Evolutionary conservation across 768 basidiomycete genomes (phyloP).

Genomic region (Termitomyces sp.): DNA sequence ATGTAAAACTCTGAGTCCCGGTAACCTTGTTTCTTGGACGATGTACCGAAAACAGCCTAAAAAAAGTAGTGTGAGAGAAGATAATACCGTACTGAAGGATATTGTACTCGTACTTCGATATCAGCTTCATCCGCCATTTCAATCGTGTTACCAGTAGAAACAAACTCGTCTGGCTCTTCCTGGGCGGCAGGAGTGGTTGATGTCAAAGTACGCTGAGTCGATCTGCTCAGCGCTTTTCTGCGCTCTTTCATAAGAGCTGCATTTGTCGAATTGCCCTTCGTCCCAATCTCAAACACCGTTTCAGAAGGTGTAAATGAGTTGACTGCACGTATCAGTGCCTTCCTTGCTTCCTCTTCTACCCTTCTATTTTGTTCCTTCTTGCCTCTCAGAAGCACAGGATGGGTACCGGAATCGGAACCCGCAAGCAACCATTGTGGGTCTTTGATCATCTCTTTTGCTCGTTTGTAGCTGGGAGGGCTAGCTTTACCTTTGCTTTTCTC

Average conservation of each 20-base stretch:
- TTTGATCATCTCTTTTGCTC: conserved; percentile 85
- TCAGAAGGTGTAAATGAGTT: conserved; percentile 82
- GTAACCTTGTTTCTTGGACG: conserved; percentile 50
- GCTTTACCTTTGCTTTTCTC: conserved; percentile 93
- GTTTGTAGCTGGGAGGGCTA: conserved; percentile 76
- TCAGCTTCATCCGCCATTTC: conserved; percentile 82
- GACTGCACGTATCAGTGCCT: conserved; percentile 68
- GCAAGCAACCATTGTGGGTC: conserved; percentile 68
- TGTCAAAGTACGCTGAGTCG: conserved; percentile 44
- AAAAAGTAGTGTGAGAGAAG: conserved; percentile 4
- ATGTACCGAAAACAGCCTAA: conserved; percentile 66
- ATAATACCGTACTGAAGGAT: neutral
- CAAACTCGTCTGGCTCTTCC: conserved; percentile 32
- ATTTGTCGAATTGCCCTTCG: conserved; percentile 61
- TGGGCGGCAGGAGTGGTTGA: conserved; percentile 29
- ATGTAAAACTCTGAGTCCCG: conserved; percentile 88
- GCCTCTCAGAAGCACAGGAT: conserved; percentile 64
- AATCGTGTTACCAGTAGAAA: conserved; percentile 30
- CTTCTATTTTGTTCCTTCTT: conserved; percentile 31
- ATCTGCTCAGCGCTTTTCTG: conserved; percentile 70
- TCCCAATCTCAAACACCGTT: conserved; percentile 88
- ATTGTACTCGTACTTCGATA: conserved; percentile 52
- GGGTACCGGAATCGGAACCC: conserved; percentile 59
- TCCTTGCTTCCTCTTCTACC: conserved; percentile 52
- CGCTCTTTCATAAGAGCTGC: conserved; percentile 86